A percentile compares a stretch with the other conserved stretches of the same genome.
Evolutionary conservation across 176 grass and related monocot genomes (phyloP).

Genomic region (Areca catechu): DNA sequence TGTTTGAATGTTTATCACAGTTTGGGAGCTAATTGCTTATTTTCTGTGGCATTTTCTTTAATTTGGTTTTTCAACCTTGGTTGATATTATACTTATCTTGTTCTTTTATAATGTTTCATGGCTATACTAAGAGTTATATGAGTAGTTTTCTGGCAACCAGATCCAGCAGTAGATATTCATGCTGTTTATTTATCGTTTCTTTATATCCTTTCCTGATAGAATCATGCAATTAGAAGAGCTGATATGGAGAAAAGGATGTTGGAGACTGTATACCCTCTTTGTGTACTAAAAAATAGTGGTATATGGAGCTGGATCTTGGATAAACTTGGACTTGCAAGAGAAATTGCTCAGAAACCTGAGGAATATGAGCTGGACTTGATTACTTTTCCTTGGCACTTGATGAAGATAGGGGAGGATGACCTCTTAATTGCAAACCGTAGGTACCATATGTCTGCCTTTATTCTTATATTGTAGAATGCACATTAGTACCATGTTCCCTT

Average conservation of each 20-base stretch:
- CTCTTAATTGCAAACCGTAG: slow-evolving; percentile 53
- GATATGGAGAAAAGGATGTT: slow-evolving; percentile 64
- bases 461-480: too few relatives aligned
- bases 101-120: neutral
- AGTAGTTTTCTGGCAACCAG: too few relatives aligned
- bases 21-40: too few relatives aligned
- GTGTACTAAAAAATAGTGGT: slow-evolving; percentile 36
- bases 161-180: too few relatives aligned
- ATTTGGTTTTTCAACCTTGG: too few relatives aligned
- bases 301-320: slow-evolving; percentile 73
- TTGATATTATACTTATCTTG: neutral
- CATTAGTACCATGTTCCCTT: too few relatives aligned
- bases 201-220: slow-evolving; percentile 28
- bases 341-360: slow-evolving; percentile 30
- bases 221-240: slow-evolving; percentile 73
- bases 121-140: too few relatives aligned
- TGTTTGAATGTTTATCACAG: too few relatives aligned
- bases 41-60: too few relatives aligned
- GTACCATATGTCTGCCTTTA: slow-evolving; percentile 21
- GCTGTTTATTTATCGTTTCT: slow-evolving; percentile 1
- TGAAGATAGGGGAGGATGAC: slow-evolving; percentile 46
- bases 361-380: slow-evolving; percentile 34
- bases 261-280: slow-evolving; percentile 65
- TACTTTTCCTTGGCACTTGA: slow-evolving; percentile 66
- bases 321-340: slow-evolving; percentile 62